A percentile compares a stretch with the other conserved stretches of the same genome.
Conservation (phyloP, 2,329 filamentous ascomycete species). For the Sclerotinia subarctica region DNA sequence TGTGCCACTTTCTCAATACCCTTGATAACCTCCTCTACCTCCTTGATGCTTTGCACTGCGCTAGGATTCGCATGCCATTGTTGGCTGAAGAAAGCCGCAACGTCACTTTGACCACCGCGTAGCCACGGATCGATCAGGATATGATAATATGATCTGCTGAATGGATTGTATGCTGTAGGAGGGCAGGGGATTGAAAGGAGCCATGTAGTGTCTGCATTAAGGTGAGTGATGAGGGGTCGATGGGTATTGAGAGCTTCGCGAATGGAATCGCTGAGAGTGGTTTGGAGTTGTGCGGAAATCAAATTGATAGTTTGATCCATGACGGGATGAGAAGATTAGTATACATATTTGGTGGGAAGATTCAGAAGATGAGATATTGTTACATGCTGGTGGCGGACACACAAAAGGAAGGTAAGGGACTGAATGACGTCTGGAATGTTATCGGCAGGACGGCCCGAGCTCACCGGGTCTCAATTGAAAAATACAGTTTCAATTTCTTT, state of each 20-base stretch:
- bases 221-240: slow-evolving; percentile 57
- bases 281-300: background rate
- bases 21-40: slow-evolving; percentile 51
- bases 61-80: slow-evolving; percentile 59
- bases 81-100: slow-evolving; percentile 61
- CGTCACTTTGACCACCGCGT: slow-evolving; percentile 58
- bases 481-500: background rate
- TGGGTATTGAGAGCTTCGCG: slow-evolving; percentile 27
- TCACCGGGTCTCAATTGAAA: background rate
- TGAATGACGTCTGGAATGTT: background rate
- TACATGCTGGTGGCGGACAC: background rate
- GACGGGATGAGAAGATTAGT: background rate
- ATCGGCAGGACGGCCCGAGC: background rate
- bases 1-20: slow-evolving; percentile 44
- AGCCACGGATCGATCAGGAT: slow-evolving; percentile 66
- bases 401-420: background rate
- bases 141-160: slow-evolving; percentile 51
- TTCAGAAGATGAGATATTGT: background rate
- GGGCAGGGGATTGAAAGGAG: slow-evolving; percentile 62
- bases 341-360: background rate
- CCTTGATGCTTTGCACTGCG: slow-evolving; percentile 51
- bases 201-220: slow-evolving; percentile 67
- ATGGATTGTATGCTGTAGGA: background rate
- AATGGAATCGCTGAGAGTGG: background rate
- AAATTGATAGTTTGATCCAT: slow-evolving; percentile 9